Evolutionary conservation across 176 grass and related monocot species (phyloP), one percentile per base, ranked within the genome.

Genomic region (Dendrocalamus sinicus): DNA sequence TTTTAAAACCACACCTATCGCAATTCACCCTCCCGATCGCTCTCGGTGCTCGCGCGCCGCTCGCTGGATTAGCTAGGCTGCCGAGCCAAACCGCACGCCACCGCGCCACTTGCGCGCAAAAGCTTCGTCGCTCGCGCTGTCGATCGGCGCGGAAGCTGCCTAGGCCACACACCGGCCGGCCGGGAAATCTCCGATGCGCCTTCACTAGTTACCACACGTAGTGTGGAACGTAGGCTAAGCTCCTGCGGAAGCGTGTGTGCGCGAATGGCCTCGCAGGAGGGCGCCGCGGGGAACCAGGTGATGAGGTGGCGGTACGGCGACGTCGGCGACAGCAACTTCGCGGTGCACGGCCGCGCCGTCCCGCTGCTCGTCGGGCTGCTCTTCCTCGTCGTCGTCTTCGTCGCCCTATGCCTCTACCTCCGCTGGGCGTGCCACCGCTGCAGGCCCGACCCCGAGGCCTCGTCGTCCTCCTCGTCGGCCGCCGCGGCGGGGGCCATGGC

Each of bases 251-350:
- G 64, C 1, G 62, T 16, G 28, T 11, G 61, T 1, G 61, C 5
- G 12, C 7, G 37, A 67, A 92, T 92, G 90, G 91, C 87, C 9
- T 84, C 91, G 24, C 87, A 80, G 87, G 91, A 92, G 79, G 9
- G 54, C 44, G 62, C 69, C 3, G 79, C 87, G 28, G 89, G 89
- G 58, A 22, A 6, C 28, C 89, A 67, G 69, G 87, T 52, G 74
- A 54, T 46, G 83, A 75, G 64, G 87, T 83, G 81, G 75, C 75
- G 87, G 62, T 92, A 89, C 75, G 87, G 71, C 37, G 91, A 92
- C 76, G 83, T 92, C 20, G 54, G 22, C 54, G 91, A 92, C 69
- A 92, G 63, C 84, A 92, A 92, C 87, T 92, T 92, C 80, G 76
- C 43, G 53, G 44, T 92, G 87, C 91, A 80, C 53, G 91, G 84